Base-by-base conservation (phyloP, 106 monocot species). In the Apostasia ramifera region DNA sequence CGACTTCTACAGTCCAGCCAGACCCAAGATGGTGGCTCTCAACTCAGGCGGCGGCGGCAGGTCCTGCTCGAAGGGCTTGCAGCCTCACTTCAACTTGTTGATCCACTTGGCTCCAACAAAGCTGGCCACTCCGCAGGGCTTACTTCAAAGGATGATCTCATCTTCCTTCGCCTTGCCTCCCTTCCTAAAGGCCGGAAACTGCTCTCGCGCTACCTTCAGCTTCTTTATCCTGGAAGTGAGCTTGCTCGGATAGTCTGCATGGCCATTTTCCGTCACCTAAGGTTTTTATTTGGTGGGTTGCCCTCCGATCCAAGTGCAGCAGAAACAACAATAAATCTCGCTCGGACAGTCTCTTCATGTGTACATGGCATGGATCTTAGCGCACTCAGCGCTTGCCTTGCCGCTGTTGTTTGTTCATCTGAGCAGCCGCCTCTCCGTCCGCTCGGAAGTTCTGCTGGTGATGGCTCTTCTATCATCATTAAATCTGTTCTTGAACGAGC, bases 381-480 rank as follows among this genome's bases (percentile, higher is more conserved):
- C 73, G 73, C 92, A 15, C 79, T 97, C 4, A 85, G 97, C 76
- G 97, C 92, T 42, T 92, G 97, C 74, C 84, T 97, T 71, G 97
- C 91, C 65, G 97, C 97, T 48, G 71, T 92, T 0, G 97, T 97
- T 47, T 97, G 97, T 61, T 97, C 97, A 14, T 82, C 84, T 42
- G 97, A 97, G 70, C 97, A 97, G 65, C 97, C 97, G 42, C 97
- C 97, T 11, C 82, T 97, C 42, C 92, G 97, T 3, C 97, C 97
- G 0, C 67, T 92, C 61, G 97, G 92, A 70, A 83, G 92, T 69
- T 68, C 84, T 57, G 85, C 88, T 66, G 95, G 95, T 43, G 95
- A 95, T 71, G 95, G 95, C 1, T 92, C 97, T 1, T 87, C 89
- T 11, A 44, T 92, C 1, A 78, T 97, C 43, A 74, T 92, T 74